Evolutionary conservation across 805 yeast genomes (phyloP), one percentile per base, ranked within the genome.

Genomic region (Wickerhamomyces rabaulensis): DNA sequence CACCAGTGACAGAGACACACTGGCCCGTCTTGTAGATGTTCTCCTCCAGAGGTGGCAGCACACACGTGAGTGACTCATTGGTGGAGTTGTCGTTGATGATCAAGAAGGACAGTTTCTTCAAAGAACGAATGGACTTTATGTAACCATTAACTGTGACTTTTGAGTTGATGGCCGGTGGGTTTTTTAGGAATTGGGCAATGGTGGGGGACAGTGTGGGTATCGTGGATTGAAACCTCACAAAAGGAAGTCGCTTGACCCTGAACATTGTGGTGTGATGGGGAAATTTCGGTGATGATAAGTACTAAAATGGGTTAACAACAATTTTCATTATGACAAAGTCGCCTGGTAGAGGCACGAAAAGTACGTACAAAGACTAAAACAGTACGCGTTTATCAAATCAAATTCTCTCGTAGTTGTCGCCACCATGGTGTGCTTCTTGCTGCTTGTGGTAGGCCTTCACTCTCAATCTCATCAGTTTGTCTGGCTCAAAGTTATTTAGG

Each of bases 61-160:
- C 80, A 47, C 88, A 75, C 57, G 75, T 78, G 47, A 91, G 60
- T 15, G 76, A 71, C 25, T 67, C 51, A 27, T 74, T 67, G 2
- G 78, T 68, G 0, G 94, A 74, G 1, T 98, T 98, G 62, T 94
- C 98, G 2, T 76, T 66, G 10, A 94, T 53, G 57, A 89, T 96
- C 4, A 90, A 68, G 63, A 94, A 94, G 0, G 89, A 85, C 4
- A 87, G 73, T 45, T 82, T 84, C 60, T 90, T 90, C 60, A 89
- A 76, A 9, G 74, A 64, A 42, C 97, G 75, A 2, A 88, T 77
- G 0, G 90, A 75, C 45, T 79, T 79, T 20, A 94, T 76, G 83
- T 88, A 83, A 1, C 98, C 99, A 23, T 73, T 69, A 6, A 87
- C 71, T 2, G 70, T 64, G 7, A 80, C 65, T 1, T 51, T 43